Base-by-base conservation (phyloP, 2,329 filamentous ascomycete genomes). In the Botrytis deweyae region DNA sequence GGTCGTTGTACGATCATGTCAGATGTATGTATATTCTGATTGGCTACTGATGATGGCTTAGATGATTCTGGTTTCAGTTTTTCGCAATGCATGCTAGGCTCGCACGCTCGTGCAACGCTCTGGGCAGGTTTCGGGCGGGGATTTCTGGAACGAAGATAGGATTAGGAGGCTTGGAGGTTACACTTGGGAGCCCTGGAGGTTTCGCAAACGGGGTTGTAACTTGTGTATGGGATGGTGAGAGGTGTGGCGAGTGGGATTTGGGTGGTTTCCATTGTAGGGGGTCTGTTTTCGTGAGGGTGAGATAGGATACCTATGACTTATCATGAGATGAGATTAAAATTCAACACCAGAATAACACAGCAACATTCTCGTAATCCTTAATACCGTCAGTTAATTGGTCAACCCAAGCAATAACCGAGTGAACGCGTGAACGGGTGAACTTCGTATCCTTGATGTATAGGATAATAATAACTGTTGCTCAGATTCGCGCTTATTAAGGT, bases 101-200 rank as follows among this genome's bases (percentile, higher is more conserved):
- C 52, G 52, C 52, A 52, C 52, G n/a, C 52, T 55, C n/a, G 8
- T 18, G 16, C 33, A 14, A 49, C 40, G 52, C 55, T 70, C 68
- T 70, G 52, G 68, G 68, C 68, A 44, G 40, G 70, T 72, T 72
- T 72, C 70, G 70, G 29, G 55, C 59, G 36, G 36, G 62, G 64
- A 25, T 68, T 12, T 72, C 64, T 67, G 64, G 68, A 72, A 72
- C 66, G 22, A 29, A 29, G n/a, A 18, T 55, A 18, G 52, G 1
- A 46, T 58, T 64, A 22, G 65, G 52, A 70, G 46, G 36, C 22
- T 42, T 12, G 38, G 25, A 6, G 25, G 20, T 61, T 44, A 46
- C 20, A 62, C 18, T 38, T 67, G 29, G 42, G 10, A 33, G 33
- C 33, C 33, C 33, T 33, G 33, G 33, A 25, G 25, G 44, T 29